Evolutionary conservation across 192 early-diverging fungal genomes (phyloP).

Genomic region (Coemansia brasiliensis): DNA sequence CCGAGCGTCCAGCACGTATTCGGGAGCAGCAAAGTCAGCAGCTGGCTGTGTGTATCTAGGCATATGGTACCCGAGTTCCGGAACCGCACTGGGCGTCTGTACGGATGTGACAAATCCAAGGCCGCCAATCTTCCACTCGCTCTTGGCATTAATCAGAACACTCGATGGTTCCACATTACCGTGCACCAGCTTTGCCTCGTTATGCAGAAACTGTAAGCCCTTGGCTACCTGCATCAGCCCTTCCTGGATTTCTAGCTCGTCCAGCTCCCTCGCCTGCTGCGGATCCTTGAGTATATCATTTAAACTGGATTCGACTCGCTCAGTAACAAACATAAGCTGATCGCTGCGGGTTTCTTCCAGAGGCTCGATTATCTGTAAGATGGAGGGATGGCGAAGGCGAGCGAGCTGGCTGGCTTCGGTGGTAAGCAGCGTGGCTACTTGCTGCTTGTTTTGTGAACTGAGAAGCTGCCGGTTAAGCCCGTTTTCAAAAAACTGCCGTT

Average conservation of each 20-base stretch:
- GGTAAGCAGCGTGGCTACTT: conserved; percentile 59
- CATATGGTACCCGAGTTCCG: conserved; percentile 62
- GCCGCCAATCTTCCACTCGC: conserved; percentile 82
- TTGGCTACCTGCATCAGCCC: conserved; percentile 72
- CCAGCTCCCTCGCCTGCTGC: conserved; percentile 32
- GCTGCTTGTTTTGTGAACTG: conserved; percentile 46
- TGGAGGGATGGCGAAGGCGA: conserved; percentile 74
- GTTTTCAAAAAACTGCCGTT: conserved; percentile 60
- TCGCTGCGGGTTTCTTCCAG: conserved; percentile 65
- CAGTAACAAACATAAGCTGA: conserved; percentile 71
- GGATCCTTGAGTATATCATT: conserved; percentile 58
- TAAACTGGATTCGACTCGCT: conserved; percentile 66
- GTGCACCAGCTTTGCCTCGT: conserved; percentile 72
- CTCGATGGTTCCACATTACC: conserved; percentile 70
- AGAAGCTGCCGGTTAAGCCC: conserved; percentile 56
- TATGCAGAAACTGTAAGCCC: conserved; percentile 75
- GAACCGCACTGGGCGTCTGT: conserved; percentile 14
- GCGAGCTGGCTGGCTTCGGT: conserved; percentile 68
- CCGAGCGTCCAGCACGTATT: conserved; percentile 63
- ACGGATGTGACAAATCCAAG: conserved; percentile 58
- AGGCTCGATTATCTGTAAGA: conserved; percentile 76
- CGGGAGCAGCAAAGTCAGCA: conserved; percentile 68
- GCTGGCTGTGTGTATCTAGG: conserved; percentile 61
- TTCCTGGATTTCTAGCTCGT: conserved; percentile 73
- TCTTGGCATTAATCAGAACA: conserved; percentile 75